phyloP scores from a whole-genome alignment of 345 rosid species.

The Cardamine chenopodiifolia region DNA sequence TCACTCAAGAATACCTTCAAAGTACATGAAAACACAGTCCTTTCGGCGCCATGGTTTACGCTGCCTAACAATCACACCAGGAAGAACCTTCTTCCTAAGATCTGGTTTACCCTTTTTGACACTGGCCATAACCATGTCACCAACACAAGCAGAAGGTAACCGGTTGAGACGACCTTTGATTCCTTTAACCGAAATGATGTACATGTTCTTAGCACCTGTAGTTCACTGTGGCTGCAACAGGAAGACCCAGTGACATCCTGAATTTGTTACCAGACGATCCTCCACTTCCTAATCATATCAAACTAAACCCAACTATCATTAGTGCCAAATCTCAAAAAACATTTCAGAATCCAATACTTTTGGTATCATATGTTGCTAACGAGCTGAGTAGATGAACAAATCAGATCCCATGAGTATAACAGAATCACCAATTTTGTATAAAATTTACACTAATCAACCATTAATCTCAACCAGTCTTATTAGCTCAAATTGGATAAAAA shows the following conservation, averaged over 20 bases:
- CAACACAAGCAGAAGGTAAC: constrained; percentile 93
- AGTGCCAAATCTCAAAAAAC: background rate
- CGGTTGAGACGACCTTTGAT: constrained; percentile 88
- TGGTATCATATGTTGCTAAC: background rate
- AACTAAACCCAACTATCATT: background rate
- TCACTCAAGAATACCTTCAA: constrained; percentile 55
- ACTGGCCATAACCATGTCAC: constrained; percentile 97
- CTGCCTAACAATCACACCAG: constrained; percentile 91
- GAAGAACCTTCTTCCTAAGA: constrained; percentile 93
- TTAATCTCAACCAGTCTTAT: too few species aligned
- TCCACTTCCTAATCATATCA: constrained; percentile 66
- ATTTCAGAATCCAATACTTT: background rate
- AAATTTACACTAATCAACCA: too few species aligned
- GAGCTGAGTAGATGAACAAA: background rate
- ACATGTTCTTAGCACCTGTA: constrained; percentile 94
- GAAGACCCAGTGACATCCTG: constrained; percentile 96
- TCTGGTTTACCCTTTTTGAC: constrained; percentile 97
- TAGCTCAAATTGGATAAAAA: too few species aligned
- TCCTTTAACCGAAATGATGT: constrained; percentile 93
- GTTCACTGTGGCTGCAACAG: constrained; percentile 95
- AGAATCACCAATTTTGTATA: background rate
- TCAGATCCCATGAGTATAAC: background rate
- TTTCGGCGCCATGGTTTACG: constrained; percentile 98
- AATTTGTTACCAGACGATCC: constrained; percentile 94
- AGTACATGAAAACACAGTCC: constrained; percentile 97